These are phyloP conservation scores for Plasmopara viticola DNA, from an alignment of 352 stramenopile genomes.

Conservation along the genomic window DNA sequence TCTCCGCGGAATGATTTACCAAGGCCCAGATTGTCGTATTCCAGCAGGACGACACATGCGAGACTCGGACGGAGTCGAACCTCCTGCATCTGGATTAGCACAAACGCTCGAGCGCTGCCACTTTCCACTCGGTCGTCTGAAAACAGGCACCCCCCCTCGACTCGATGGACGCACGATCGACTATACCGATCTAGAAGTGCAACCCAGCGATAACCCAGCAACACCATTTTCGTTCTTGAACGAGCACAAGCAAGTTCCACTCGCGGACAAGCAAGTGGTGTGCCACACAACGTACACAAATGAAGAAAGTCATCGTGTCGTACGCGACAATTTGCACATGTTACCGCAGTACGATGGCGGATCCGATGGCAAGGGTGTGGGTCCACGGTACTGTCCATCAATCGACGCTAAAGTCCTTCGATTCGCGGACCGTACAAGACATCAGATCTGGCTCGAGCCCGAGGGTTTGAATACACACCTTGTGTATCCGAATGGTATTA, in stretches of 20 bases:
- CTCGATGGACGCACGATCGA: constrained; percentile 94
- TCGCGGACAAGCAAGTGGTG: constrained; percentile 73
- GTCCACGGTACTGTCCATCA: constrained; percentile 93
- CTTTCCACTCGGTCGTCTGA: constrained; percentile 93
- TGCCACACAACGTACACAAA: constrained; percentile 97
- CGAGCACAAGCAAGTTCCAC: constrained; percentile 54
- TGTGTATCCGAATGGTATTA: constrained; percentile 98
- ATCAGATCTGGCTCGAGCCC: constrained; percentile 96
- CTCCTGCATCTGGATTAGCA: constrained; percentile 92
- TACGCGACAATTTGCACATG: constrained; percentile 91
- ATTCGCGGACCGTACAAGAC: constrained; percentile 64
- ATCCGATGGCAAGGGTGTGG: constrained; percentile 55
- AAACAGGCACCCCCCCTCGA: constrained; percentile 96
- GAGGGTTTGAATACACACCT: constrained; percentile 95
- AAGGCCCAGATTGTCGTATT: constrained; percentile 88
- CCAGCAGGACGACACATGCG: constrained; percentile 91
- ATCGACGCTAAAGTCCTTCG: constrained; percentile 95
- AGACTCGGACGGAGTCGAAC: constrained; percentile 82
- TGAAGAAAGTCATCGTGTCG: constrained; percentile 92
- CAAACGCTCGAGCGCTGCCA: constrained; percentile 89
- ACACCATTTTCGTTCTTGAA: constrained; percentile 94
- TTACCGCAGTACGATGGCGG: constrained; percentile 90
- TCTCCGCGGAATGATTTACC: constrained; percentile 93
- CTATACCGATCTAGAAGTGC: constrained; percentile 86
- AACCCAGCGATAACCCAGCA: constrained; percentile 90